Evolutionary conservation across 2,329 filamentous ascomycete genomes (phyloP).

Genomic region (Fusarium udum): DNA sequence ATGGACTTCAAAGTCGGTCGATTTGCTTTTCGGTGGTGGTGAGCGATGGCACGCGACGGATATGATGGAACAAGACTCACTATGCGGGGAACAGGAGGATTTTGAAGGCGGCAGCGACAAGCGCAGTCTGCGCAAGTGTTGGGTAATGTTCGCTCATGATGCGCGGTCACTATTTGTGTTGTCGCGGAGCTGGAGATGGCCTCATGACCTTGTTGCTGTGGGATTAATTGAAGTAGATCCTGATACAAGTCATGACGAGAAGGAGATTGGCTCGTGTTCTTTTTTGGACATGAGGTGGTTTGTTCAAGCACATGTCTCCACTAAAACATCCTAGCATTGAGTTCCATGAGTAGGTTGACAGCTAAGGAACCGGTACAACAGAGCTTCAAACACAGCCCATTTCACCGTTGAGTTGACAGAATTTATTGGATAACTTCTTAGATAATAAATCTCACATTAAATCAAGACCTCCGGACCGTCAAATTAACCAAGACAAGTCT

Average conservation of each 20-base stretch:
- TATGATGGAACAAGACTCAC: slow-evolving; percentile 62
- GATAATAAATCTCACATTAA: accelerated
- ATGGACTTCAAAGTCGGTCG: slow-evolving; percentile 98
- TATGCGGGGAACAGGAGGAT: slow-evolving; percentile 93
- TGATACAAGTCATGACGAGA: slow-evolving; percentile 30
- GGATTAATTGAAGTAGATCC: background rate
- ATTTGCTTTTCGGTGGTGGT: slow-evolving; percentile 72
- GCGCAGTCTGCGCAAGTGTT: slow-evolving; percentile 86
- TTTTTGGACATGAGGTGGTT: slow-evolving; percentile 18
- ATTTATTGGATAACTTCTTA: too few relatives aligned
- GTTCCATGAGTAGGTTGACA: slow-evolving; percentile 5
- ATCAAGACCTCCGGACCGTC: too few relatives aligned
- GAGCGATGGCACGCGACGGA: background rate
- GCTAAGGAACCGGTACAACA: background rate
- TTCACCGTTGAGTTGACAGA: background rate
- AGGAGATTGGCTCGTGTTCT: slow-evolving; percentile 36
- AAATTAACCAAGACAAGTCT: accelerated
- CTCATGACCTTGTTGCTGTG: slow-evolving; percentile 37
- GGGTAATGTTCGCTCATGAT: slow-evolving; percentile 84
- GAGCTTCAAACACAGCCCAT: background rate
- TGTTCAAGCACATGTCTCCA: background rate
- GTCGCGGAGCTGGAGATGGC: slow-evolving; percentile 24
- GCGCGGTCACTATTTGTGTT: slow-evolving; percentile 20
- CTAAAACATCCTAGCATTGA: slow-evolving; percentile 23
- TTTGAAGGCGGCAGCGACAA: slow-evolving; percentile 89